These are phyloP conservation scores for Boletus pseudo-olivaceus DNA, from an alignment of 768 basidiomycete genomes.

Conservation along the genomic window DNA sequence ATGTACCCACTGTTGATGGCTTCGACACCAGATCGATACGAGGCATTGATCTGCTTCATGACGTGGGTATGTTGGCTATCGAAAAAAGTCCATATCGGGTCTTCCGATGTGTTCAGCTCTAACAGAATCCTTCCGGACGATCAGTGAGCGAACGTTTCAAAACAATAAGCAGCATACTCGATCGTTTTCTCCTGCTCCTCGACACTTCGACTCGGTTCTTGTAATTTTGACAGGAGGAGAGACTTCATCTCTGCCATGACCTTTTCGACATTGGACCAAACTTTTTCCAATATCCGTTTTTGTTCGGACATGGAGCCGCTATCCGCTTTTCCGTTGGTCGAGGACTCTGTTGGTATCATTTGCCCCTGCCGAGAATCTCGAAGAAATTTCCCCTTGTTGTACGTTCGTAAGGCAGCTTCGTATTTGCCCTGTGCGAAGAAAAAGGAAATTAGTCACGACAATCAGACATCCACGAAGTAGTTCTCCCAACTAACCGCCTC, in stretches of 20 bases:
- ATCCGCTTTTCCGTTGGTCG: constrained; percentile 52
- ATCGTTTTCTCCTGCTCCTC: constrained; percentile 98
- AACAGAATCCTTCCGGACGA: constrained; percentile 64
- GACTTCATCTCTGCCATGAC: constrained; percentile 90
- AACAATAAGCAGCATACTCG: constrained; percentile 55
- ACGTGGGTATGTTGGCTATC: constrained; percentile 91
- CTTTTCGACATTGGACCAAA: constrained; percentile 93
- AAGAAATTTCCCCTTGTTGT: constrained; percentile 93
- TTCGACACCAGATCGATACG: constrained; percentile 51
- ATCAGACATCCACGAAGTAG: background rate
- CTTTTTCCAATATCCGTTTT: constrained; percentile 90
- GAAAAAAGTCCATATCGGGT: constrained; percentile 94
- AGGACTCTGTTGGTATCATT: constrained; percentile 63
- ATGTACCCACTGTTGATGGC: constrained; percentile 44
- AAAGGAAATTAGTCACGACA: background rate
- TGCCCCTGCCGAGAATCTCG: constrained; percentile 88
- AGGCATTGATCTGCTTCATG: constrained; percentile 66
- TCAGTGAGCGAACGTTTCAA: constrained; percentile 6
- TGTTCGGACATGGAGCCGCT: constrained; percentile 69
- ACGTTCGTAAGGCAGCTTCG: constrained; percentile 90
- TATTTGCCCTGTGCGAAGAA: constrained; percentile 74
- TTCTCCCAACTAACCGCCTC: constrained; percentile 60
- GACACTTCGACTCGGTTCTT: constrained; percentile 72
- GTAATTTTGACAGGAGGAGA: constrained; percentile 70
- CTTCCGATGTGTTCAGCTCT: constrained; percentile 82